Base-by-base conservation (phyloP, 306 rosid genomes). In the Fragaria vesca region DNA sequence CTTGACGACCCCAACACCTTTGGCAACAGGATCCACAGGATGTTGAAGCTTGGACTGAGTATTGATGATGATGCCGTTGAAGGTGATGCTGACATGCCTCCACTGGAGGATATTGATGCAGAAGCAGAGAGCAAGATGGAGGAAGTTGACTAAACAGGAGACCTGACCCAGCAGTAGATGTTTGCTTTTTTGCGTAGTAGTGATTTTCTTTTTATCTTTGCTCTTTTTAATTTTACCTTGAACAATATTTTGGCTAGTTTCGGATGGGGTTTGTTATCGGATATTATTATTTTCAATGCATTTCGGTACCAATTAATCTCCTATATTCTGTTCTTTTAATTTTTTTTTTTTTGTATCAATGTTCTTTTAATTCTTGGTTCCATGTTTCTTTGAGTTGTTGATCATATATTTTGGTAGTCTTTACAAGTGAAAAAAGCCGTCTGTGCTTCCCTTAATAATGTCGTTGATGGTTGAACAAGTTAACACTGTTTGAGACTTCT, bases 51-150 rank as follows among this genome's bases (percentile, higher is more conserved):
- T 0, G 98, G 98, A 8, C 69, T 94, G 75, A 92, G 96, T 89
- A 94, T 94, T n/a, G 98, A 94, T 5, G 98, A 94, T 47, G 98
- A 92, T 5, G 84, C 87, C 0, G 89, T 66, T 0, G 98, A 89
- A 0, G 94, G 71, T 0, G 98, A 94, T 55, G 88, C 97, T 3
- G 97, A 92, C 54, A 94, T 94, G 98, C 97, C 97, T 0, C 89
- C 97, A 10, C 76, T 94, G 47, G 98, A 92, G 88, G 98, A 91
- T 0, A 97, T 82, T 0, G 98, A 91, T 0, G 98, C 86, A 0
- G 98, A 94, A 20, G 97, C 96, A 0, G 97, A 92, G 82, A 90
- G 96, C 97, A 94, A 91, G 93, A 94, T 94, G 98, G 98, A 94
- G 79, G 98, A 94, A 76, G 98, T 94, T 2, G 97, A 94, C 45